Conservation (phyloP, 2,329 filamentous ascomycete species). For the Rasamsonia emersonii region DNA sequence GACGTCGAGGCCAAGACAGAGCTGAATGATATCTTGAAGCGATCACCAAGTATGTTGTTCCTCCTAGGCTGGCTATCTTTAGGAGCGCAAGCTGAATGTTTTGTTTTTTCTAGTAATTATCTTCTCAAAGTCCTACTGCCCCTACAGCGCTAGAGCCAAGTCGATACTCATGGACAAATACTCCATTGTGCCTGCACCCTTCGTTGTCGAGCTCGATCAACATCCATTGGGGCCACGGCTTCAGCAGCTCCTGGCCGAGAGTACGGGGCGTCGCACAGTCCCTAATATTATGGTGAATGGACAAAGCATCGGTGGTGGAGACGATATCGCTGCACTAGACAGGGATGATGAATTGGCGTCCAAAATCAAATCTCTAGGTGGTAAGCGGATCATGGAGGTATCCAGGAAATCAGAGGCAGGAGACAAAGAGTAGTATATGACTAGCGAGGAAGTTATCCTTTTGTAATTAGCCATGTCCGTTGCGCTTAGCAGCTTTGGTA, state of each 20-base stretch:
- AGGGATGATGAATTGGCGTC: constrained; percentile 56
- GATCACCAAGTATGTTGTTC: constrained; percentile 62
- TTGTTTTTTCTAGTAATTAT: constrained; percentile 61
- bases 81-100: constrained; percentile 4
- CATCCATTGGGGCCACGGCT: constrained; percentile 66
- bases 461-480: neutral
- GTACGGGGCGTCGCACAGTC: constrained; percentile 75
- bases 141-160: constrained; percentile 78
- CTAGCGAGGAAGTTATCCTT: constrained; percentile 1
- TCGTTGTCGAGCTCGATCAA: constrained; percentile 82
- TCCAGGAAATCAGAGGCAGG: neutral
- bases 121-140: constrained; percentile 93
- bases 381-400: constrained; percentile 50
- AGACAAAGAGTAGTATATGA: neutral
- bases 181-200: constrained; percentile 69
- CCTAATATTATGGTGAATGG: constrained; percentile 88
- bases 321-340: constrained; percentile 71
- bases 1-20: constrained; percentile 51
- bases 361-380: constrained; percentile 66
- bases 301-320: constrained; percentile 79
- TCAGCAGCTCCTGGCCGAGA: constrained; percentile 61
- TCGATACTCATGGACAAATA: constrained; percentile 76
- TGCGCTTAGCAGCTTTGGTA: too few species aligned
- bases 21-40: constrained; percentile 71
- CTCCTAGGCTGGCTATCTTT: constrained; percentile 1